Conservation (phyloP, 129 eudicot genomes). For the Glebionis coronaria region DNA sequence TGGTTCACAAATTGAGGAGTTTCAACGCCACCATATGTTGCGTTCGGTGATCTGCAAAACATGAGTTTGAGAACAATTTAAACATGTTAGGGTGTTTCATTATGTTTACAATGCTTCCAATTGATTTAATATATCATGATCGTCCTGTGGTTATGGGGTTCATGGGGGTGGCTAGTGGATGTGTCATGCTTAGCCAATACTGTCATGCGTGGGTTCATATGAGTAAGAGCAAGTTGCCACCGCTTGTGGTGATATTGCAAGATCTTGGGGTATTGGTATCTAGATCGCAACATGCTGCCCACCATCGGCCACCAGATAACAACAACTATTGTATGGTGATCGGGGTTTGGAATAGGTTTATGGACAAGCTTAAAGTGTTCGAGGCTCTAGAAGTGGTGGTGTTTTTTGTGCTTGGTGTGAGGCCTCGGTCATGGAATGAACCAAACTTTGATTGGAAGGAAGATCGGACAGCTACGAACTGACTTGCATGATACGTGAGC, state of each 20-base stretch:
- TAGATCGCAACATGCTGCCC: constrained; percentile 51
- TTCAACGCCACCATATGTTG: constrained; percentile 64
- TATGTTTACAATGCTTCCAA: constrained; percentile 36
- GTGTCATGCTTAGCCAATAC: constrained; percentile 60
- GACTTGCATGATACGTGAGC: no score
- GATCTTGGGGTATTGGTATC: constrained; percentile 58
- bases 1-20: constrained; percentile 63
- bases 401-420: constrained; percentile 48
- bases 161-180: constrained; percentile 46
- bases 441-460: constrained; percentile 22
- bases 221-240: constrained; percentile 53
- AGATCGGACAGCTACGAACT: no score
- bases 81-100: constrained; percentile 45
- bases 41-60: constrained; percentile 52
- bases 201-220: constrained; percentile 70
- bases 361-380: constrained; percentile 58
- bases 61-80: constrained; percentile 56
- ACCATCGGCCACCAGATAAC: constrained; percentile 61
- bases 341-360: constrained; percentile 58
- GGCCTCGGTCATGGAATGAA: constrained; percentile 74
- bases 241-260: constrained; percentile 58
- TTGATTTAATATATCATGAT: constrained; percentile 38
- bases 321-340: constrained; percentile 67
- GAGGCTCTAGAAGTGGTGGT: constrained; percentile 58
- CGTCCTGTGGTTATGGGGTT: constrained; percentile 41